These are phyloP conservation scores for Paecilomyces fulvus DNA, from an alignment of 2,329 filamentous ascomycete genomes.

Conservation along the genomic window DNA sequence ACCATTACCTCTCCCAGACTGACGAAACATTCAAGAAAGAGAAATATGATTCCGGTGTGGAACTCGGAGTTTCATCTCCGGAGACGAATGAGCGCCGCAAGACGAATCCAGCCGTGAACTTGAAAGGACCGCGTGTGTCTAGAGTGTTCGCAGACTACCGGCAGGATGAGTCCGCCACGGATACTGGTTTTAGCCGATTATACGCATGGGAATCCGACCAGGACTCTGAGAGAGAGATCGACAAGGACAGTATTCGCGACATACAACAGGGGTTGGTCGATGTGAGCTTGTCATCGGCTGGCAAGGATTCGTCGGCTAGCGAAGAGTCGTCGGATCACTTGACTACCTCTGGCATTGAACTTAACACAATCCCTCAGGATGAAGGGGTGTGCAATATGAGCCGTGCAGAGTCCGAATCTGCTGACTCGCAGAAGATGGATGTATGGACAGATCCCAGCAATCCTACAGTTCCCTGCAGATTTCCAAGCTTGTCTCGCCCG, in stretches of 20 bases:
- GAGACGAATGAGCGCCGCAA: conserved; percentile 8
- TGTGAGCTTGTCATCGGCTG: not conserved
- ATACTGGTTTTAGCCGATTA: not conserved
- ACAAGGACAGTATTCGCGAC: not conserved
- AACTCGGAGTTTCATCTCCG: conserved; percentile 11
- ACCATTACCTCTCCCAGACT: not conserved
- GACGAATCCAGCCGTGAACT: not conserved
- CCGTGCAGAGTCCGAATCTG: conserved; percentile 5
- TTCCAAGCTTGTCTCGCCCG: conserved; percentile 8
- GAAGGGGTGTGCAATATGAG: not conserved
- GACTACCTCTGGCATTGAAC: not conserved
- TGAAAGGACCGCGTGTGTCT: not conserved
- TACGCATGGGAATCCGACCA: not conserved
- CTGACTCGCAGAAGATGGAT: conserved; percentile 8
- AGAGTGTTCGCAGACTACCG: not conserved
- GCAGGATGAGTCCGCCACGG: not conserved
- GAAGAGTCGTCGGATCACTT: not conserved
- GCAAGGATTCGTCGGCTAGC: not conserved
- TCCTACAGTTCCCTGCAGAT: not conserved
- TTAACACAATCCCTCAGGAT: not conserved
- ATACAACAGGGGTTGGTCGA: not conserved
- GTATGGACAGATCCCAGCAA: conserved; percentile 3
- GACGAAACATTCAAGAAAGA: conserved; percentile 2
- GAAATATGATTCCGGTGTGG: conserved; percentile 17
- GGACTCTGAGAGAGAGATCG: not conserved